phyloP scores from a whole-genome alignment of 2,329 filamentous ascomycete genomes.

The Ceratocystis destructans region DNA sequence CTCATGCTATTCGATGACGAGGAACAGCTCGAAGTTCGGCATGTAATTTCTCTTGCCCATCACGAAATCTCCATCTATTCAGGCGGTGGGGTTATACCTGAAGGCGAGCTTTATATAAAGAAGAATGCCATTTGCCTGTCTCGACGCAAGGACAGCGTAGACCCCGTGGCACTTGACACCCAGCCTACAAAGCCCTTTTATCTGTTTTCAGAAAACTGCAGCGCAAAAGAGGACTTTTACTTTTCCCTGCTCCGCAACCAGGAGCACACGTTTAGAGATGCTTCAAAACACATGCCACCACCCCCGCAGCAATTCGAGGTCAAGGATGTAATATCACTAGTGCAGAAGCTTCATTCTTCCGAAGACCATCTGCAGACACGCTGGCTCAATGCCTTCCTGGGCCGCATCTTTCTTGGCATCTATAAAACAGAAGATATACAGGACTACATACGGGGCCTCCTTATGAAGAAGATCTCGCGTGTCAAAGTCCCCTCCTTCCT shows the following conservation, averaged over 20 bases:
- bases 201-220: slow-evolving; percentile 87
- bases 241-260: slow-evolving; percentile 80
- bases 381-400: slow-evolving; percentile 86
- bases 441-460: slow-evolving; percentile 64
- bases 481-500: slow-evolving; percentile 88
- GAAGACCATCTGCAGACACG: slow-evolving; percentile 82
- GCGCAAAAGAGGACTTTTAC: slow-evolving; percentile 97
- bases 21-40: slow-evolving; percentile 86
- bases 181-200: slow-evolving; percentile 69
- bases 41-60: slow-evolving; percentile 85
- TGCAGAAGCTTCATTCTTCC: slow-evolving; percentile 80
- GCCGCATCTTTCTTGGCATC: slow-evolving; percentile 72
- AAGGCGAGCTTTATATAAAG: slow-evolving; percentile 93
- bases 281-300: slow-evolving; percentile 29
- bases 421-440: slow-evolving; percentile 77
- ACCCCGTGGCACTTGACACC: slow-evolving; percentile 40
- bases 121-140: slow-evolving; percentile 73
- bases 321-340: slow-evolving; percentile 74
- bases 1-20: slow-evolving; percentile 96
- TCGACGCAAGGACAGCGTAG: slow-evolving; percentile 44
- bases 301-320: slow-evolving; percentile 67
- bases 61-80: slow-evolving; percentile 76
- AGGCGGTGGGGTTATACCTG: slow-evolving; percentile 62
- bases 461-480: slow-evolving; percentile 89
- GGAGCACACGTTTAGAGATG: slow-evolving; percentile 42